Percentiles rank a stretch among this genome's conserved stretches.
Evolutionary conservation across 2,329 filamentous ascomycete genomes (phyloP).

Genomic region (Pseudocercospora crystallina): DNA sequence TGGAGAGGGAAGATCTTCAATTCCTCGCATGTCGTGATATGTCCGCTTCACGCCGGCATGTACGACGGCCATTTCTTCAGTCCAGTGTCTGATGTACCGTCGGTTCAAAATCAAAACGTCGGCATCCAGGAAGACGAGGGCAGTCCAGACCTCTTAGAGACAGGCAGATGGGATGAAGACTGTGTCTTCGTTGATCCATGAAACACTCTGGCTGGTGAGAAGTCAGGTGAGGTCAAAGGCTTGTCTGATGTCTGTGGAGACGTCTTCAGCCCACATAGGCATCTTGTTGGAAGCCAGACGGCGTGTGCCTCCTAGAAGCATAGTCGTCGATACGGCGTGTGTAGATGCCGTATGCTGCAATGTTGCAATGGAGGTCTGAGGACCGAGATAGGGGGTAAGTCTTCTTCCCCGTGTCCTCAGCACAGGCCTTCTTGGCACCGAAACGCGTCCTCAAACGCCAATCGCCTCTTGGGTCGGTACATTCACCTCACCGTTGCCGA

Average conservation of each 20-base stretch:
- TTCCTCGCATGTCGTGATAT: conserved; percentile 28
- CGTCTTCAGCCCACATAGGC: conserved; percentile 1
- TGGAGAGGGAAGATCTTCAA: conserved; percentile 8
- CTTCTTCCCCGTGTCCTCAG: too few species aligned
- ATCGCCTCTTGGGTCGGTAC: too few species aligned
- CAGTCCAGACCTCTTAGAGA: background rate
- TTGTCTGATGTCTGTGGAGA: background rate
- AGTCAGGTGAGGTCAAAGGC: conserved; percentile 8
- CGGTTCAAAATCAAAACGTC: too few species aligned
- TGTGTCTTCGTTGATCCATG: too few species aligned
- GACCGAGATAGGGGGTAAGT: too few species aligned
- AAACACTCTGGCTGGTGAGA: conserved; percentile 1
- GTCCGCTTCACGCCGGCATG: conserved; percentile 34
- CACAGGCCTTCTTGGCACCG: too few species aligned
- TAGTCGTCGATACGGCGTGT: too few species aligned
- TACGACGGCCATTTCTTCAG: conserved; percentile 23
- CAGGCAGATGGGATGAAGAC: too few species aligned
- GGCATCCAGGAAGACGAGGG: too few species aligned
- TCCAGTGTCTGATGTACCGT: background rate
- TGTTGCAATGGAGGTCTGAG: conserved; percentile 1
- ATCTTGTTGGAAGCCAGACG: background rate
- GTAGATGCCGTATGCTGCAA: background rate
- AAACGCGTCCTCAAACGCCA: too few species aligned
- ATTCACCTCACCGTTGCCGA: background rate
- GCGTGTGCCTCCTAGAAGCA: too few species aligned